Conservation (phyloP, 1,284 basidiomycete species). For the Apiotrichum mycotoxinovorans region DNA sequence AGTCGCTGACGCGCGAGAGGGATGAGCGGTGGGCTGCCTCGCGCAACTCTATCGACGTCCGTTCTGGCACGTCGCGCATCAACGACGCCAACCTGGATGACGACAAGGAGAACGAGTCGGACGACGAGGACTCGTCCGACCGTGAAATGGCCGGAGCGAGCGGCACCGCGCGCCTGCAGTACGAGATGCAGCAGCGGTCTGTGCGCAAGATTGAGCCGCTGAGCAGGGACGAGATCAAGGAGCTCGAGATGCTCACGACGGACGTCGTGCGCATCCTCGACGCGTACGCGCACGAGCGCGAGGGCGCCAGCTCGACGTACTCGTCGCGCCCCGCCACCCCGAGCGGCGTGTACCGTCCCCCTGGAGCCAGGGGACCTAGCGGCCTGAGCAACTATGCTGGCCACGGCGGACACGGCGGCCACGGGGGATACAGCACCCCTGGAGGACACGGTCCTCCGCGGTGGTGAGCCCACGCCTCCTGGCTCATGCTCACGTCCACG, state of each 20-base stretch:
- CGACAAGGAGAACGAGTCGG: constrained; percentile 55
- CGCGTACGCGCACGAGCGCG: constrained; percentile 42
- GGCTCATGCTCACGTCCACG: too few species aligned
- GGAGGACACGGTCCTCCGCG: too few species aligned
- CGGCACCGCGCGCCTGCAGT: constrained; percentile 8
- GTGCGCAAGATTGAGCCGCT: constrained; percentile 51
- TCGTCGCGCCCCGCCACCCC: constrained; percentile 25
- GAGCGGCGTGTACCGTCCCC: constrained; percentile 2
- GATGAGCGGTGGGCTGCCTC: constrained; percentile 28
- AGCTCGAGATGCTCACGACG: constrained; percentile 68
- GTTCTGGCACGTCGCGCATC: constrained; percentile 23
- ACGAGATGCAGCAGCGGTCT: constrained; percentile 13
- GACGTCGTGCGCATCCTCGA: constrained; percentile 67
- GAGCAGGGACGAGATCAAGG: constrained; percentile 63
- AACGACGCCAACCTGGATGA: constrained; percentile 35
- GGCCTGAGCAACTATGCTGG: not conserved
- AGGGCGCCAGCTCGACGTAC: constrained; percentile 27
- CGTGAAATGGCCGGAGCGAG: constrained; percentile 18
- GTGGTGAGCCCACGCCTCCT: too few species aligned
- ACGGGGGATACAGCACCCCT: too few species aligned
- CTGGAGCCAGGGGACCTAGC: not conserved
- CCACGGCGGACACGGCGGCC: not conserved
- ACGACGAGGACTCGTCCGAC: constrained; percentile 57
- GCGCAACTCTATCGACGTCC: constrained; percentile 21
- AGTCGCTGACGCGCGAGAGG: constrained; percentile 30